A percentile compares a stretch with the other conserved stretches of the same genome.
Evolutionary conservation across 2,329 filamentous ascomycete genomes (phyloP).

Genomic region (Ophiobolus disseminans): DNA sequence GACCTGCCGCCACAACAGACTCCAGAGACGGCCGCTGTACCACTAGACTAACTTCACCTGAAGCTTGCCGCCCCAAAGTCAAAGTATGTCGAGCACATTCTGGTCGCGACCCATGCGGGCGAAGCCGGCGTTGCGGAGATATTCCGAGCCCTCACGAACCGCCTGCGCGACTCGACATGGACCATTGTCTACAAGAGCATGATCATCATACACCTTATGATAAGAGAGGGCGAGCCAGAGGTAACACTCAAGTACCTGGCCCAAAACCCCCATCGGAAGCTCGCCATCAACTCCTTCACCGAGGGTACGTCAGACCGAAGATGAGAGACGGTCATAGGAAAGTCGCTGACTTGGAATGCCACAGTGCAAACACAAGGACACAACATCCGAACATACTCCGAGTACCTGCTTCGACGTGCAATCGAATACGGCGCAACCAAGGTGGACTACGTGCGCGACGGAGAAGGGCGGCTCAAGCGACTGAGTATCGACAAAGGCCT

Average conservation of each 20-base stretch:
- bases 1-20: neutral
- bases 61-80: constrained; percentile 96
- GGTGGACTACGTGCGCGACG: constrained; percentile 86
- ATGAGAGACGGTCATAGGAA: too few species aligned
- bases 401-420: constrained; percentile 83
- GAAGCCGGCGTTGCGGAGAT: constrained; percentile 95
- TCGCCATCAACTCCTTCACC: constrained; percentile 89
- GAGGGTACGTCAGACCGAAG: constrained; percentile 71
- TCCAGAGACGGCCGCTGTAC: constrained; percentile 13
- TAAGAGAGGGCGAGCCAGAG: constrained; percentile 89
- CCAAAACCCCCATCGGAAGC: constrained; percentile 75
- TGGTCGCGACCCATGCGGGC: constrained; percentile 91
- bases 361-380: constrained; percentile 91
- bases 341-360: constrained; percentile 56
- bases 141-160: constrained; percentile 87
- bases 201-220: constrained; percentile 96
- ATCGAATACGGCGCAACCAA: constrained; percentile 83
- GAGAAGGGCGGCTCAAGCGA: constrained; percentile 82
- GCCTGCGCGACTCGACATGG: constrained; percentile 95
- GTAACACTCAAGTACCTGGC: constrained; percentile 86
- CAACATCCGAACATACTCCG: constrained; percentile 90
- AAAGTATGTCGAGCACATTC: constrained; percentile 98
- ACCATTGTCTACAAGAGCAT: constrained; percentile 99
- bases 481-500: constrained; percentile 90
- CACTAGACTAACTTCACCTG: constrained; percentile 20